Base-by-base conservation (phyloP, 495 filamentous ascomycete genomes). In the Copromyces sp. region DNA sequence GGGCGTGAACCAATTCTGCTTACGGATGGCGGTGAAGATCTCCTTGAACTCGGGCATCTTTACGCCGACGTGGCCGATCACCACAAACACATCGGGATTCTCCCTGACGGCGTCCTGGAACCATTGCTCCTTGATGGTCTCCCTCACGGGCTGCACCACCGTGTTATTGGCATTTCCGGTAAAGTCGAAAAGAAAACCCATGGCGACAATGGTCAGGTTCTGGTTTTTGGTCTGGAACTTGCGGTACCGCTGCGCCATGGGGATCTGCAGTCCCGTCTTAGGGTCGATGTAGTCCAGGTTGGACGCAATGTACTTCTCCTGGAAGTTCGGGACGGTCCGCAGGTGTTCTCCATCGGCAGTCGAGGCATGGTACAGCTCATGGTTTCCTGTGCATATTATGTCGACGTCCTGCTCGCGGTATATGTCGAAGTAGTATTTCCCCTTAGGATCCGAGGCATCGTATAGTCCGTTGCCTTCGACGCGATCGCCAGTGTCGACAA, bases 391-490 rank as follows among this genome's bases (percentile, higher is more conserved):
- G 44, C 92, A 94, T 35, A 99, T 84, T 44, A 96, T 82, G 81
- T 99, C 95, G 61, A 98, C 88, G 24, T 89, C 79, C 76, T 97
- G 93, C 74, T 95, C 84, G 68, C 87, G 89, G 77, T 95, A 87
- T 71, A 99, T 95, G 68, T 94, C 91, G 76, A 91, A 92, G 16
- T 92, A 92, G 77, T 94, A 98, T 78, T 90, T 85, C 24, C 95
- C 95, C 78, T 93, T 95, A 9, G 95, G 95, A 39, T 89, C 82
- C 2, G 93, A 96, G 39, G 90, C 90, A 81, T 98, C 95, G 81
- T 97, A 98, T n/a, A 99, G 87, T 3, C 94, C 95, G 77, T 97
- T 99, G 7, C 95, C 95, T 82, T 99, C 95, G 74, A 97, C 89
- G 40, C 95, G 87, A 78, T 99, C 95, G 39, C 95, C 95, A 8